Evolutionary conservation across 2,329 filamentous ascomycete species (phyloP), one percentile per base, ranked within the genome.

Genomic region (Aureobasidium musti): DNA sequence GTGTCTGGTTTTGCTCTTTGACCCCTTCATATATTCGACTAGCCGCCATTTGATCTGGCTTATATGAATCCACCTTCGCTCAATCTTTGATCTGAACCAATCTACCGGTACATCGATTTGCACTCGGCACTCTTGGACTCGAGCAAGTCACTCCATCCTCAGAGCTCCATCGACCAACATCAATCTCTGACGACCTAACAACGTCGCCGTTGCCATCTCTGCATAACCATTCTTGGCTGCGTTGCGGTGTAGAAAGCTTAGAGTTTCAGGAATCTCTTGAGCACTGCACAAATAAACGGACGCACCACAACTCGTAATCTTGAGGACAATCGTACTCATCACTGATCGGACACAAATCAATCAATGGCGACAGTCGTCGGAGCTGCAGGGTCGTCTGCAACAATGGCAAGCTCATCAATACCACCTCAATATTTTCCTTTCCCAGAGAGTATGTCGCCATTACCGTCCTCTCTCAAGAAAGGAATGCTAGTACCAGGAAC

Each of bases 401-500:
- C 63, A 37, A 65, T 57, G 28, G 19, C 37, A 57, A 39, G 43
- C 30, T 63, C 67, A 10, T 43, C 61, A 45, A 17, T 45, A 45
- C 19, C 47, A 7, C 1, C 49, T 14, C 43, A 65, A 41, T 76
- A 74, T 68, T 77, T 73, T 43, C 69, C 72, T 17, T 52, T 68
- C 49, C 75, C 75, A 2, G 74, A 75, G 71, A 75, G 72, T 67
- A 53, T 70, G 23, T 52, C 64, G 1, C 65, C 67, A 5, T 71
- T 77, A 17, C 61, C 71, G 7, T 35, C 35, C 1, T 61, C 30
- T 4, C 57, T 75, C 11, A 69, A 70, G 33, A 57, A 70, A 41
- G 75, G 74, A 50, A 70, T 77, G n/a, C 67, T 76, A 2, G 70
- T 72, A 3, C 68, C 75, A 30, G 75, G 71, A 11, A 63, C 72